These are phyloP conservation scores for Penicillium atrosanguineum DNA, from an alignment of 495 filamentous ascomycete species.

Conservation along the genomic window DNA sequence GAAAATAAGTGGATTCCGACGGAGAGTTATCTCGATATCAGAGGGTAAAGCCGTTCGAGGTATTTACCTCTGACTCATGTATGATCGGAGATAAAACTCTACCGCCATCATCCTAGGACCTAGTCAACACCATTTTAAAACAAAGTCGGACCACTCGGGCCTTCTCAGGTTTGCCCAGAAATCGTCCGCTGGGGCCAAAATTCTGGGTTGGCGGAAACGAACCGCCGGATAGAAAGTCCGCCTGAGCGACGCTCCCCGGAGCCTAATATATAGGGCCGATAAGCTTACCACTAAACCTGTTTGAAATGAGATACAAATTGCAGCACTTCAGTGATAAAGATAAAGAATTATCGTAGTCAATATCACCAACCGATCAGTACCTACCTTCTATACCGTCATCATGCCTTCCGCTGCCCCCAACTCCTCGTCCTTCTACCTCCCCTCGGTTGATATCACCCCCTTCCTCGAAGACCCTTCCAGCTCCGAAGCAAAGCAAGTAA, in stretches of 20 bases:
- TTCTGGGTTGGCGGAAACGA: neutral
- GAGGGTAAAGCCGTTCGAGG: neutral
- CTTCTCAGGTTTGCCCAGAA: no score
- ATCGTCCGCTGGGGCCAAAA: neutral
- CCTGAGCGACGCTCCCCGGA: neutral
- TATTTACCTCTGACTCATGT: no score
- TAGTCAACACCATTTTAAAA: no score
- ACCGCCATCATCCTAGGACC: no score
- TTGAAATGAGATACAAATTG: neutral
- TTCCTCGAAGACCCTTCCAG: conserved; percentile 28
- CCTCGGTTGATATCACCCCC: conserved; percentile 10
- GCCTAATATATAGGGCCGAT: neutral
- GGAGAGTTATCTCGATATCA: neutral
- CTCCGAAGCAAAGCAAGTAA: conserved; percentile 17
- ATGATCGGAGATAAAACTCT: no score
- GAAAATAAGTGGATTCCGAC: neutral
- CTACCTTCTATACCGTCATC: neutral
- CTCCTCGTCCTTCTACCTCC: conserved; percentile 4
- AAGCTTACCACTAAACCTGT: neutral
- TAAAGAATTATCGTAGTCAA: neutral
- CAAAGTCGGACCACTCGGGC: no score
- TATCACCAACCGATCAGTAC: neutral
- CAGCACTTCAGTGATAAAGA: neutral
- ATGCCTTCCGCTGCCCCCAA: neutral
- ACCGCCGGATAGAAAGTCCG: conserved; percentile 3